phyloP scores from a whole-genome alignment of 345 rosid genomes.

The Anastatica hierochuntica region DNA sequence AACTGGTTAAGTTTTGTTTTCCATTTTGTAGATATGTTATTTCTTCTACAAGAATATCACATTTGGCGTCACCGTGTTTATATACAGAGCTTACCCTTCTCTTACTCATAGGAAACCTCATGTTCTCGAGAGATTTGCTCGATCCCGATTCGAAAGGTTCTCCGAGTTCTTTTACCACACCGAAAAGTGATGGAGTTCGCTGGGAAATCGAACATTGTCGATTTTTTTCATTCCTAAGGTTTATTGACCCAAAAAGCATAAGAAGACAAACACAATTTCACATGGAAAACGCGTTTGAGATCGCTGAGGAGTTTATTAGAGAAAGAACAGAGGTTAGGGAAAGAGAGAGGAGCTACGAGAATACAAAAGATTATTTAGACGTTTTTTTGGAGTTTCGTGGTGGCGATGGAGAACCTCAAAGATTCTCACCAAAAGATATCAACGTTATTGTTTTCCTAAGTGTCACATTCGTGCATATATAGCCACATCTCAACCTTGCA shows the following conservation, averaged over 20 bases:
- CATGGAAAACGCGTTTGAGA: no score
- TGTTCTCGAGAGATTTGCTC: slow-evolving; percentile 60
- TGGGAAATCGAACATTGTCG: slow-evolving; percentile 64
- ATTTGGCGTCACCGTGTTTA: no score
- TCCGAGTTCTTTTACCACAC: slow-evolving; percentile 55
- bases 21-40: no score
- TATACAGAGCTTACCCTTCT: no score
- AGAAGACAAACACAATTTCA: slow-evolving; percentile 55
- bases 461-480: no score
- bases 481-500: no score
- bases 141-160: slow-evolving; percentile 50
- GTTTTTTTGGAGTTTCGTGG: slow-evolving; percentile 76
- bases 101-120: slow-evolving; percentile 57
- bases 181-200: slow-evolving; percentile 71
- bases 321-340: no score
- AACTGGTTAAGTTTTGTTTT: no score
- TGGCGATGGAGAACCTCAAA: slow-evolving; percentile 37
- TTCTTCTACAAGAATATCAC: no score
- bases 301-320: no score
- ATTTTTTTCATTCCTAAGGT: slow-evolving; percentile 52
- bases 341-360: no score
- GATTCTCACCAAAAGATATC: slow-evolving; percentile 47
- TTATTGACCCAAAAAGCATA: slow-evolving; percentile 69
- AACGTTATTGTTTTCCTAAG: slow-evolving; percentile 62
- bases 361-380: slow-evolving; percentile 65